A percentile compares a stretch with the other conserved stretches of the same genome.
Conservation (phyloP, 176 grass and related monocot species). For the Calamus simplicifolius region DNA sequence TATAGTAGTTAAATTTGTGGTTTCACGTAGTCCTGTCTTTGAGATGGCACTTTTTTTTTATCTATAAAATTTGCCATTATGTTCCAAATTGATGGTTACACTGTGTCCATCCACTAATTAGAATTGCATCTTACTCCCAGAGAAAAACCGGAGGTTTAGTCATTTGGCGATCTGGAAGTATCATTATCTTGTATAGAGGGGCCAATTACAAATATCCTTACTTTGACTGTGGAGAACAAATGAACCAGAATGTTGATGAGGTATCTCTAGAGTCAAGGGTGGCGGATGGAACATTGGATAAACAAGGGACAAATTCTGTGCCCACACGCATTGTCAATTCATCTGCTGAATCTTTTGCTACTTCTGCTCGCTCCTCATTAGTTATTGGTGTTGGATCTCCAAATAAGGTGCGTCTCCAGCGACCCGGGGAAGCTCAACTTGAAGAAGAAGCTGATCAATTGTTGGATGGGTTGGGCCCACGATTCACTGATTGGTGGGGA, state of each 20-base stretch:
- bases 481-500: conserved; percentile 86
- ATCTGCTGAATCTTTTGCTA: conserved; percentile 13
- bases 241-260: conserved; percentile 7
- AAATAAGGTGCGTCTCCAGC: conserved; percentile 57
- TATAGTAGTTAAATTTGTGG: too few species aligned
- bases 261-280: conserved; percentile 16
- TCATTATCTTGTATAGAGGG: conserved; percentile 82
- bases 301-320: conserved; percentile 19
- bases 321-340: conserved; percentile 4
- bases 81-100: neutral
- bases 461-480: conserved; percentile 66
- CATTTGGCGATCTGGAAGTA: conserved; percentile 91
- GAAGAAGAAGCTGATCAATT: conserved; percentile 65
- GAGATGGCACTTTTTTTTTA: too few species aligned
- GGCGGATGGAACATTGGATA: conserved; percentile 10
- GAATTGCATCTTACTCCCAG: conserved; percentile 28
- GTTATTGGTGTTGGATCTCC: conserved; percentile 70
- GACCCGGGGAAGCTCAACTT: conserved; percentile 71
- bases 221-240: conserved; percentile 25
- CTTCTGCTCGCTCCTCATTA: conserved; percentile 29
- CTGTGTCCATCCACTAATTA: conserved; percentile 13
- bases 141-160: conserved; percentile 91
- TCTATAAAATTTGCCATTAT: neutral
- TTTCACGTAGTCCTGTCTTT: too few species aligned
- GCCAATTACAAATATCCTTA: conserved; percentile 76